phyloP scores from a whole-genome alignment of 2,329 filamentous ascomycete species.

The Trichoderma atrobrunneum region DNA sequence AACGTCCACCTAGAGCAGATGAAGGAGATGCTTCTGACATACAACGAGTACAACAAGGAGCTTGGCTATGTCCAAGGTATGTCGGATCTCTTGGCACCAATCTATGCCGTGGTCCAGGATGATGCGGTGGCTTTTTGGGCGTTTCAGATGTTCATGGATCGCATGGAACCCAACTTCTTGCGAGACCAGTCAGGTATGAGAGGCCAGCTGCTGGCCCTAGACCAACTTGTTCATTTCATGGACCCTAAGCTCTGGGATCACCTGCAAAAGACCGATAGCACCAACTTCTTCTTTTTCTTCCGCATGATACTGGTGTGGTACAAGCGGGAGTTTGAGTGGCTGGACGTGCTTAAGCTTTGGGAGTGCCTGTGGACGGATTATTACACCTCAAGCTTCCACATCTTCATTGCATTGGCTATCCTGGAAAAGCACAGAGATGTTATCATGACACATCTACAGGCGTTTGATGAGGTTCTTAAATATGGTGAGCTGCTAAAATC shows the following conservation, averaged over 20 bases:
- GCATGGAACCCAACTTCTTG: constrained; percentile 97
- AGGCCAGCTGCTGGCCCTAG: constrained; percentile 81
- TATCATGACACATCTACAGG: constrained; percentile 89
- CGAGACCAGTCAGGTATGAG: constrained; percentile 97
- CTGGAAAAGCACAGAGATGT: constrained; percentile 94
- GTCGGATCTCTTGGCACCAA: constrained; percentile 92
- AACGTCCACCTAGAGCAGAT: constrained; percentile 98
- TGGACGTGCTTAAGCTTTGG: constrained; percentile 84
- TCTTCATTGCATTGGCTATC: constrained; percentile 92
- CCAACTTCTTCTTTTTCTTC: constrained; percentile 99
- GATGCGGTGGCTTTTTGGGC: constrained; percentile 97
- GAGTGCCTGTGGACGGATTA: constrained; percentile 94
- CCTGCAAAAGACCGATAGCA: constrained; percentile 84
- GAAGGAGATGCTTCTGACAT: constrained; percentile 98
- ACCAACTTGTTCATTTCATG: constrained; percentile 95
- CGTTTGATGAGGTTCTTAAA: constrained; percentile 97
- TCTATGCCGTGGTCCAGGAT: constrained; percentile 96
- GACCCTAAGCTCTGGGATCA: constrained; percentile 92
- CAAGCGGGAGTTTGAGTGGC: constrained; percentile 93
- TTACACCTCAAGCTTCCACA: constrained; percentile 81
- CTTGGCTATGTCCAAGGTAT: constrained; percentile 98
- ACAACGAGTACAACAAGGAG: constrained; percentile 96
- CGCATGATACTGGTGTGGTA: constrained; percentile 99
- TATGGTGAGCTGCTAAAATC: constrained; percentile 63
- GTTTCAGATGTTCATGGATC: constrained; percentile 93